Base-by-base conservation (phyloP, 176 grass and related monocot genomes). In the Bothriochloa decipiens region DNA sequence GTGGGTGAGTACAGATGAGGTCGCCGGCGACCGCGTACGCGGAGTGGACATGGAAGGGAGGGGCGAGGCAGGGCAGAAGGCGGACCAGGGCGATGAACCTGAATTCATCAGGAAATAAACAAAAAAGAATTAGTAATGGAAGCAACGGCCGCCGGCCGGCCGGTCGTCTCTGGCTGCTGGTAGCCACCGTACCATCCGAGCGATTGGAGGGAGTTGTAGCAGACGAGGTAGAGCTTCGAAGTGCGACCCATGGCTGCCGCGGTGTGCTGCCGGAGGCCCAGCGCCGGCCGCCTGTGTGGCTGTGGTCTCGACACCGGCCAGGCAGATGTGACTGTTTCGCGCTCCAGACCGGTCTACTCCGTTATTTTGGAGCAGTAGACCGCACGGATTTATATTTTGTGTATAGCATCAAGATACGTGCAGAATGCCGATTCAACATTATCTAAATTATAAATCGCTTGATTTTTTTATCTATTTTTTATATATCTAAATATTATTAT, bases 111-210 rank as follows among this genome's bases (percentile, higher is more conserved):
- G 66, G 26, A 82, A 36, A 70, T 55, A 2, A 40, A 28, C 4
- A 23, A n/a, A 5, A 42, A 23, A 8, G 35, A 2, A 76, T 74
- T 28, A 81, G 72, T 72, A 9, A 40, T 0, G 80, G 63, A 65
- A 20, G 68, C 53, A 80, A 61, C 16, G 41, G 57, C 37, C 65
- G 25, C 46, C 65, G 25, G 33, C 55, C 46, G 25, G 33, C 55
- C 10, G 72, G 25, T 11, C 43, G 11, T 53, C 41, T 11, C 9
- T 63, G 35, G 55, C 49, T 49, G 11, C 42, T 65, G 72, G 15
- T 42, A 10, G 77, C 14, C 87, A 98, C 92, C 96, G 95, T 92
- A 98, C 95, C 96, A 98, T 92, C 96, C 93, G 46, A 94, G 13
- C 33, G 40, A 29, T 20, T 98, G 96, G 72, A 95, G 78, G 62